Conservation (phyloP, 2,329 filamentous ascomycete genomes). For the Chrysoporthe cubensis region DNA sequence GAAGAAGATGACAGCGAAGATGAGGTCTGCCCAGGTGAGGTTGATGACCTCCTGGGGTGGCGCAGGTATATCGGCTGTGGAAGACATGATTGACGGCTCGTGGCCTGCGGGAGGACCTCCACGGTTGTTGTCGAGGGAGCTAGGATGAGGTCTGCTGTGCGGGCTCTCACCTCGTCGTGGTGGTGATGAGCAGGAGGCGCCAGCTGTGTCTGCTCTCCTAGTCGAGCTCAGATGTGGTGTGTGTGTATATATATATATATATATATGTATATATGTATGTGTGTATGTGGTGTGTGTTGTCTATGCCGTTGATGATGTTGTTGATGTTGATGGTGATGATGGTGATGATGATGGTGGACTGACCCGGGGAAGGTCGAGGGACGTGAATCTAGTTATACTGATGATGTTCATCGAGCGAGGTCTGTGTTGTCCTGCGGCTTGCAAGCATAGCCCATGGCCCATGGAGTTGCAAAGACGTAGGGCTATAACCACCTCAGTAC, state of each 20-base stretch:
- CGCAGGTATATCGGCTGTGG: background rate
- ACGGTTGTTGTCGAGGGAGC: no score
- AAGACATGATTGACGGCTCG: background rate
- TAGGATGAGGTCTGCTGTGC: no score
- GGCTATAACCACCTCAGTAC: background rate
- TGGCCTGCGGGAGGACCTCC: background rate
- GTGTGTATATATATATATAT: no score
- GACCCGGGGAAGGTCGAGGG: background rate
- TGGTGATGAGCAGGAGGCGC: no score
- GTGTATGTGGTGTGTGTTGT: no score
- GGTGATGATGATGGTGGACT: no score
- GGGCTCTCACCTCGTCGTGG: no score
- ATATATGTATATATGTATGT: no score
- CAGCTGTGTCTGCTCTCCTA: no score
- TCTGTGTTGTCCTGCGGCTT: background rate
- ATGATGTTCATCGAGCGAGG: background rate
- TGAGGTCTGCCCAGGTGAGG: slow-evolving; percentile 32
- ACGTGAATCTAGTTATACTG: background rate
- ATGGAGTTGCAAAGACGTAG: background rate
- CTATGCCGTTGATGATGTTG: no score
- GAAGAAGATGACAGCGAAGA: slow-evolving; percentile 32
- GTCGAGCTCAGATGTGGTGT: no score
- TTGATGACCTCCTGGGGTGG: slow-evolving; percentile 22
- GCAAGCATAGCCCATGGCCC: background rate
- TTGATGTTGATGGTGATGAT: no score